phyloP scores from a whole-genome alignment of 2,329 filamentous ascomycete species.

The Graphilbum sp. region DNA sequence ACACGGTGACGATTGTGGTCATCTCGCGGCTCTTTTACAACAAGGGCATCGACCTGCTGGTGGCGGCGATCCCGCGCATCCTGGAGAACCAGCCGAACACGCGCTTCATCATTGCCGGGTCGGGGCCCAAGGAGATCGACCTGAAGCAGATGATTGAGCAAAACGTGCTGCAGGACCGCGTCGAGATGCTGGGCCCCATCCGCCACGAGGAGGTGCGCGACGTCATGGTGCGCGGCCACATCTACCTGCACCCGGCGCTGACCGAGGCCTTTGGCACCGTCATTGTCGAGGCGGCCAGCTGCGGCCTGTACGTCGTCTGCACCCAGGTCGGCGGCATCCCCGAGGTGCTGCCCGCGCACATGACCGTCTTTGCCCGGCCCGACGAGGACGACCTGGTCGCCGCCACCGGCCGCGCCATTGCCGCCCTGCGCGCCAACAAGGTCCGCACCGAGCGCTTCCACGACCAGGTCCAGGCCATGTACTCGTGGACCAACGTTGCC shows the following conservation, averaged over 20 bases:
- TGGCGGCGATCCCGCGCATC: slow-evolving; percentile 86
- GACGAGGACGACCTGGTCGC: slow-evolving; percentile 90
- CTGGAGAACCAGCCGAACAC: slow-evolving; percentile 81
- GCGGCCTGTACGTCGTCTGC: slow-evolving; percentile 89
- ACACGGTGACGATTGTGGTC: slow-evolving; percentile 89
- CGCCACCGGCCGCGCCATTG: slow-evolving; percentile 80
- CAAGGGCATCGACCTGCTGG: slow-evolving; percentile 94
- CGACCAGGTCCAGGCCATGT: slow-evolving; percentile 95
- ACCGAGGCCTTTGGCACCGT: slow-evolving; percentile 97
- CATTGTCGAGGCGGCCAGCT: slow-evolving; percentile 91
- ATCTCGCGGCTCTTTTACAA: slow-evolving; percentile 98
- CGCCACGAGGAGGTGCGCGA: slow-evolving; percentile 93
- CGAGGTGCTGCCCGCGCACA: slow-evolving; percentile 85
- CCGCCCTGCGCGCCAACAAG: slow-evolving; percentile 66
- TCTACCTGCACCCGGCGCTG: slow-evolving; percentile 86
- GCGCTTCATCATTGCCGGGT: slow-evolving; percentile 91
- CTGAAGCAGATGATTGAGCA: slow-evolving; percentile 96
- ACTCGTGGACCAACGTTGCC: slow-evolving; percentile 94
- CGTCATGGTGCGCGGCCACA: slow-evolving; percentile 93
- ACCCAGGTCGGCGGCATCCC: slow-evolving; percentile 94
- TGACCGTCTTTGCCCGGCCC: slow-evolving; percentile 94
- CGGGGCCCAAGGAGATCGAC: slow-evolving; percentile 91
- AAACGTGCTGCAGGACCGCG: slow-evolving; percentile 82
- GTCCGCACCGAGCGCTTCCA: slow-evolving; percentile 90
- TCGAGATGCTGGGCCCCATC: slow-evolving; percentile 81